These are phyloP conservation scores for Globisporangium iwayamae DNA, from an alignment of 352 stramenopile genomes.

Conservation along the genomic window DNA sequence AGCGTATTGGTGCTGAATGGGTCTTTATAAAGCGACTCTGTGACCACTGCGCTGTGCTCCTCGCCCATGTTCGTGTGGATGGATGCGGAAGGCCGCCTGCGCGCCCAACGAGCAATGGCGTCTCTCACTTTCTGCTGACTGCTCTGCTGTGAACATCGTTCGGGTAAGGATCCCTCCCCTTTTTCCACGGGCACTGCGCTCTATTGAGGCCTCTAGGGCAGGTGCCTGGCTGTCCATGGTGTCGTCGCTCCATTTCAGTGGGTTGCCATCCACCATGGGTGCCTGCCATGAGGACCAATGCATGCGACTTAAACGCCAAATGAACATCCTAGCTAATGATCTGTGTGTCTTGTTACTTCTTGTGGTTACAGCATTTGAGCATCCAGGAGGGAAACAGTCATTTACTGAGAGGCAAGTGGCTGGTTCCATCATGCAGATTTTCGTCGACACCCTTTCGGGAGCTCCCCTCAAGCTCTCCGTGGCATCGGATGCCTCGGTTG, in stretches of 20 bases:
- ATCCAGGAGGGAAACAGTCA: conserved; percentile 79
- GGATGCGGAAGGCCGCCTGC: too few relatives aligned
- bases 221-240: neutral
- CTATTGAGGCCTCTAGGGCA: neutral
- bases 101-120: neutral
- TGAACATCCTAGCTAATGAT: neutral
- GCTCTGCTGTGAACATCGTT: conserved; percentile 81
- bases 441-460: conserved; percentile 88
- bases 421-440: conserved; percentile 91
- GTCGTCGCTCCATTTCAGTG: neutral
- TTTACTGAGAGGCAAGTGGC: conserved; percentile 19
- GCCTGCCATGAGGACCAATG: neutral
- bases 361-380: conserved; percentile 77
- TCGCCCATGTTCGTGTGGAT: too few relatives aligned
- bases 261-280: too few relatives aligned
- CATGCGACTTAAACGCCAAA: neutral
- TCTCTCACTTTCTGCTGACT: conserved; percentile 91
- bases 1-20: too few relatives aligned
- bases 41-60: too few relatives aligned
- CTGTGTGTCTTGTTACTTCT: neutral
- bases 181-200: neutral
- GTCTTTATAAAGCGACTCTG: too few relatives aligned
- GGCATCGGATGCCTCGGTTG: conserved; percentile 87
- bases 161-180: conserved; percentile 37
- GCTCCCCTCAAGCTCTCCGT: conserved; percentile 78